phyloP scores from a whole-genome alignment of 768 basidiomycete species.

The Suillus alpinus region DNA sequence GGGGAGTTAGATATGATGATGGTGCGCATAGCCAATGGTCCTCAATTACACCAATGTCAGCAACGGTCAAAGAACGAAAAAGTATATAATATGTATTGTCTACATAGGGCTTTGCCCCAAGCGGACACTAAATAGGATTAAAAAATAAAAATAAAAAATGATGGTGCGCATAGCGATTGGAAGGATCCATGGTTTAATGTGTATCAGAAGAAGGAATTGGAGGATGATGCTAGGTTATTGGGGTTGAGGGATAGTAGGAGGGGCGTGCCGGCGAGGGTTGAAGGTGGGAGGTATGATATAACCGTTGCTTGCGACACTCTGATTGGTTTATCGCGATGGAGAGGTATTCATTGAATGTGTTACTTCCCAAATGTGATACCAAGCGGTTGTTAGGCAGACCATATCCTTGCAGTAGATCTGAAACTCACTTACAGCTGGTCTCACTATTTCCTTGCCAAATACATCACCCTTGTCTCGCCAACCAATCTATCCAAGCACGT shows the following conservation, averaged over 20 bases:
- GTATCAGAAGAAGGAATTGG: background rate
- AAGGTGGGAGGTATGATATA: background rate
- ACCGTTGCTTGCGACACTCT: background rate
- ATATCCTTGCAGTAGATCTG: no score
- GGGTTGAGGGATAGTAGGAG: background rate
- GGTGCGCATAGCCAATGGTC: background rate
- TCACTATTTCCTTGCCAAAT: background rate
- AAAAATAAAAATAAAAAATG: no score
- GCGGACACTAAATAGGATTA: no score
- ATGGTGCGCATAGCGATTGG: background rate
- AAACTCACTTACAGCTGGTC: background rate
- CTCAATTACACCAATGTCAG: no score
- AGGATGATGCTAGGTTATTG: background rate
- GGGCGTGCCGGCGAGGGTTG: background rate
- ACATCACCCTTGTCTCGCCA: background rate
- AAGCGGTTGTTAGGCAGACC: background rate
- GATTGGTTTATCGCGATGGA: constrained; percentile 1
- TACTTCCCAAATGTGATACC: background rate
- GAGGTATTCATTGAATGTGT: background rate
- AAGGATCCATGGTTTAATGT: background rate
- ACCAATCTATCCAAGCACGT: background rate
- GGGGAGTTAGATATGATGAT: background rate
- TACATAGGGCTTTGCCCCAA: no score
- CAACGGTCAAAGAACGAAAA: no score
- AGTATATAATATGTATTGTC: no score